phyloP scores from a whole-genome alignment of 2,329 filamentous ascomycete species.

The Verticillium longisporum region DNA sequence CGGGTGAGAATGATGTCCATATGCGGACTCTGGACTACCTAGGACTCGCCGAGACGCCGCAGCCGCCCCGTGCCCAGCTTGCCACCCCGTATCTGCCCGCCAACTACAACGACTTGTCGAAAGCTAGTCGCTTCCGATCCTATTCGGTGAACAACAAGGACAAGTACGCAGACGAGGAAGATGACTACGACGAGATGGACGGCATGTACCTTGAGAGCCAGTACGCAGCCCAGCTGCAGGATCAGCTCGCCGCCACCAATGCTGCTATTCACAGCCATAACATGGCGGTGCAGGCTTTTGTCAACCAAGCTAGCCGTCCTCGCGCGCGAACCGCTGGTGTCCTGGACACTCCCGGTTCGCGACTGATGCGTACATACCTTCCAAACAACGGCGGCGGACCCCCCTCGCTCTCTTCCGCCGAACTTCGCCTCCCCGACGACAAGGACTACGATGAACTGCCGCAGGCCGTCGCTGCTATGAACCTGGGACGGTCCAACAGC shows the following conservation, averaged over 20 bases:
- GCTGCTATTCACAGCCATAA: slow-evolving; percentile 84
- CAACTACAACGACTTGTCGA: slow-evolving; percentile 68
- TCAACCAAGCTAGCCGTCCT: slow-evolving; percentile 77
- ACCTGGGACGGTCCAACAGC: slow-evolving; percentile 59
- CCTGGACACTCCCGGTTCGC: slow-evolving; percentile 67
- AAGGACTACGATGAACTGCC: slow-evolving; percentile 75
- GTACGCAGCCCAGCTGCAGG: slow-evolving; percentile 55
- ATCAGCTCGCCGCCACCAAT: slow-evolving; percentile 57
- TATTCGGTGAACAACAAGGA: slow-evolving; percentile 99
- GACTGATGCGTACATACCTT: slow-evolving; percentile 65
- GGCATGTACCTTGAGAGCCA: slow-evolving; percentile 45
- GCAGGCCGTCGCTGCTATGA: slow-evolving; percentile 76
- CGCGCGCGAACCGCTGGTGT: slow-evolving; percentile 89
- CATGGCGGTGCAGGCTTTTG: slow-evolving; percentile 85
- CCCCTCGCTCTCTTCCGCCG: slow-evolving; percentile 66
- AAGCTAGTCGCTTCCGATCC: slow-evolving; percentile 83
- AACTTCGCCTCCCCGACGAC: slow-evolving; percentile 68
- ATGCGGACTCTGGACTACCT: slow-evolving; percentile 93
- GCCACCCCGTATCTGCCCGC: slow-evolving; percentile 65
- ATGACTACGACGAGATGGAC: slow-evolving; percentile 62
- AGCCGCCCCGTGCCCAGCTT: slow-evolving; percentile 67
- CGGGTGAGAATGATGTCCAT: slow-evolving; percentile 78
- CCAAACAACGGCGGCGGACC: slow-evolving; percentile 68
- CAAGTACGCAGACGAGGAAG: slow-evolving; percentile 86
- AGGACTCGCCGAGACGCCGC: slow-evolving; percentile 87